phyloP scores from a whole-genome alignment of 2,329 filamentous ascomycete genomes.

The Anthostomella pinea region DNA sequence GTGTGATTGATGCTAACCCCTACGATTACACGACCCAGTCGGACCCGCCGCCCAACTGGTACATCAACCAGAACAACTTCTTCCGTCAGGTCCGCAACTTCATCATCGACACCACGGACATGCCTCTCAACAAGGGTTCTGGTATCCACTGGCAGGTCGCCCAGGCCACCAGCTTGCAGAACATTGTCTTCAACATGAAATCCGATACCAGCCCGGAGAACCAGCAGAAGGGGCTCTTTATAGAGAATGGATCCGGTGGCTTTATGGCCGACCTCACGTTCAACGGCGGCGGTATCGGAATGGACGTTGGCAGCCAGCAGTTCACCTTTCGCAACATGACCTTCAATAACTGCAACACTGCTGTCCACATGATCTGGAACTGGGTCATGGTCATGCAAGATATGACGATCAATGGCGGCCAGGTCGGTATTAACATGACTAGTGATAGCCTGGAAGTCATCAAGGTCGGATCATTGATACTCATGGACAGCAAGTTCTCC shows the following conservation, averaged over 20 bases:
- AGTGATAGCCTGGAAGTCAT: constrained; percentile 59
- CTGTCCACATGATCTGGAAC: constrained; percentile 88
- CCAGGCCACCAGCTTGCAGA: constrained; percentile 78
- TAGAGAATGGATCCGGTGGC: constrained; percentile 81
- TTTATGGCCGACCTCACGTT: constrained; percentile 83
- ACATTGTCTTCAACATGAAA: constrained; percentile 78
- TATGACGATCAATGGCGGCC: constrained; percentile 69
- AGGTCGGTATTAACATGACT: constrained; percentile 77
- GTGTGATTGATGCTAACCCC: constrained; percentile 83
- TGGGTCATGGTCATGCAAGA: constrained; percentile 84
- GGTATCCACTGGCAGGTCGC: constrained; percentile 84
- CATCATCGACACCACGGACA: constrained; percentile 69
- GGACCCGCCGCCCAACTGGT: constrained; percentile 66
- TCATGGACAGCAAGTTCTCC: constrained; percentile 76
- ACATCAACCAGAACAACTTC: constrained; percentile 80
- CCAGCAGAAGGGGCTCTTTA: constrained; percentile 74
- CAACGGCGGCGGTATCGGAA: constrained; percentile 75
- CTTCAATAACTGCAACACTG: constrained; percentile 80
- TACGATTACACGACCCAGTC: constrained; percentile 50
- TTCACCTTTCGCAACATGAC: constrained; percentile 81
- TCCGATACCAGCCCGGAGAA: constrained; percentile 62
- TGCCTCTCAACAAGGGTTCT: constrained; percentile 59
- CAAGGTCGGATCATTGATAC: constrained; percentile 79
- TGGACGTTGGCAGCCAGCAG: constrained; percentile 82
- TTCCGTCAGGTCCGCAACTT: constrained; percentile 82